Evolutionary conservation across 495 filamentous ascomycete species (phyloP), one percentile per base, ranked within the genome.

Genomic region (Aspergillus incahuasiensis): DNA sequence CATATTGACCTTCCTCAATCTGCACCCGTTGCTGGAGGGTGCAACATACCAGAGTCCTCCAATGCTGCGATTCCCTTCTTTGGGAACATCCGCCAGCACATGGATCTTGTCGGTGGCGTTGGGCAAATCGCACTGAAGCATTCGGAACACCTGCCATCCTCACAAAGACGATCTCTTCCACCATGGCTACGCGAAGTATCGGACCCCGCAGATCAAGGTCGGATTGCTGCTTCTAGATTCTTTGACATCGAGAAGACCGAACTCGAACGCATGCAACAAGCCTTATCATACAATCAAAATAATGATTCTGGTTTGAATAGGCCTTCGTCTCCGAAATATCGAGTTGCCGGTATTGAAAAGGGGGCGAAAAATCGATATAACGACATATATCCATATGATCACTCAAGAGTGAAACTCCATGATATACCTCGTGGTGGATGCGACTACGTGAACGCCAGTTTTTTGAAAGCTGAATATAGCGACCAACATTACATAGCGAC

Each of bases 361-460:
- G 94, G 94, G 28, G 82, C 78, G 2, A 97, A 97, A 71, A 98
- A 98, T 63, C 79, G 94, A 18, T 98, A 98, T 68, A 97, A 96
- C 69, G 94, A 96, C 62, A 97, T 97, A 39, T 88, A 95, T 71
- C 94, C 94, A 5, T 98, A 95, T 63, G 94, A 98, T 66, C 94
- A 98, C 70, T 83, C 91, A 5, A 76, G 94, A 47, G 94, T 98
- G 41, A 88, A 81, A 52, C 76, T 98, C 16, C 78, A 88, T 55
- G 84, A 82, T 42, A 79, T 87, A 32, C 75, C 80, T 0, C 73
- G 79, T n/a, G 88, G 87, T 2, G 80, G 72, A 34, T 96, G 92
- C 72, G 94, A 98, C 68, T 98, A 98, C 68, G 85, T 98, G 68
- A 98, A 98, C 68, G 94, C 91, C 9, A 97, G 88, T 69, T 82